Base-by-base conservation (phyloP, 495 filamentous ascomycete species). In the Acidiella bohemica region DNA sequence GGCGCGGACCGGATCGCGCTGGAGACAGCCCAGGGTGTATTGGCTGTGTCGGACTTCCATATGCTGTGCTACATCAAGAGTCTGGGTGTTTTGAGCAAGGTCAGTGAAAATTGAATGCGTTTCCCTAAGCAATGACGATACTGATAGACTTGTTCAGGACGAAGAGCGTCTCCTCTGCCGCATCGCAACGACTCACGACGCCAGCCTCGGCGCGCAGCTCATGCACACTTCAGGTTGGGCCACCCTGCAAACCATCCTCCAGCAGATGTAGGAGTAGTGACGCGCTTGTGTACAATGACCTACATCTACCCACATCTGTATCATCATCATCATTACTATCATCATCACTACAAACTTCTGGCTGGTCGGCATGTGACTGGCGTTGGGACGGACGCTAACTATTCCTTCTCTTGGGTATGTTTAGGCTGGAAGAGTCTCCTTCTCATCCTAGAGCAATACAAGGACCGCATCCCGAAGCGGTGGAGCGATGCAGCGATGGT, bases 141-240 rank as follows among this genome's bases (percentile, higher is more conserved):
- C 44, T 36, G 8, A 51, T 50, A 32, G n/a, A 16, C 22, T 32
- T 18, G 14, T 32, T 47, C 55, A 97, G 90, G 83, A 93, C 41
- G 90, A 96, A 64, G 83, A 88, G 64, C 69, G 75, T 0, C 74
- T 94, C 30, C 73, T 97, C 41, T 86, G 79, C 67, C 76, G 77
- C 48, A 79, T 88, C 24, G 87, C 87, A 6, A 78, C 74, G 25
- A 72, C 68, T 17, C 79, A 84, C 50, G 82, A 88, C 56, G 68
- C 81, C 28, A 68, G 75, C 14, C 79, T 92, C 32, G 79, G 78
- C 32, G 73, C 82, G 54, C 75, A 88, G 54, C 71, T 97, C 37
- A 68, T 86, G 55, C 76, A 81, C 45, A 87, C 79, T 40, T 68
- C 75, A 39, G 87, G 88, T 51, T 97, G 90, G 87, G 80, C 84